Percentiles rank a stretch among this genome's conserved stretches.
These are phyloP conservation scores for Tubosaeta sp. DNA, from an alignment of 768 basidiomycete genomes.

Conservation along the genomic window DNA sequence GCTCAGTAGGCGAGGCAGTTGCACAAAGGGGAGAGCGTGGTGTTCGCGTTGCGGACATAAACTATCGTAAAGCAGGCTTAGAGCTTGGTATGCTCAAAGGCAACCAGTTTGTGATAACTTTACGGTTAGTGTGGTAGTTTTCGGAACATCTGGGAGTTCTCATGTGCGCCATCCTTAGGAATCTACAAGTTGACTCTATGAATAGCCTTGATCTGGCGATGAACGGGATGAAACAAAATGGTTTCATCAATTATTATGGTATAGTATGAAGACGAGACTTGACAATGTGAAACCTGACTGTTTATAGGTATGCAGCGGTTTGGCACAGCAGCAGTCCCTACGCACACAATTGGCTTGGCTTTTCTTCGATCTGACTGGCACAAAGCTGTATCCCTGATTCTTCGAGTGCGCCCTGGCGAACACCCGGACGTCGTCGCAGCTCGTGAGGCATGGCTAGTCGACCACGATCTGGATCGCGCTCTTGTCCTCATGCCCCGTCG, in stretches of 20 bases:
- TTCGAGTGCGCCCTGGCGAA: constrained; percentile 83
- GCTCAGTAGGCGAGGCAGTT: constrained; percentile 53
- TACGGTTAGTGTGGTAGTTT: constrained; percentile 51
- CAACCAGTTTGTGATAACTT: constrained; percentile 91
- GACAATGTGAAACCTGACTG: constrained; percentile 1
- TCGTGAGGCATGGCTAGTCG: constrained; percentile 84
- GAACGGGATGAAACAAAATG: constrained; percentile 71
- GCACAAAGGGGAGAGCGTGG: constrained; percentile 84
- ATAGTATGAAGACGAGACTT: constrained; percentile 8
- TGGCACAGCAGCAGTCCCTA: constrained; percentile 93
- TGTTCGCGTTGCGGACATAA: constrained; percentile 81
- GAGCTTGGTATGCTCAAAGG: constrained; percentile 97
- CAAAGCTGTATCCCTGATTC: constrained; percentile 75
- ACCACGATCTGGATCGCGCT: constrained; percentile 76
- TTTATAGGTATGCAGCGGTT: constrained; percentile 93
- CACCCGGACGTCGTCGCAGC: constrained; percentile 86
- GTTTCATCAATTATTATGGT: constrained; percentile 99
- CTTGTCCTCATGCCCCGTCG: constrained; percentile 83
- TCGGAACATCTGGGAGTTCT: constrained; percentile 13
- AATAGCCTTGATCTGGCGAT: constrained; percentile 73
- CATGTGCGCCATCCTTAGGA: constrained; percentile 44
- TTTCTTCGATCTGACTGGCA: constrained; percentile 90
- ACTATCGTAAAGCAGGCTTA: constrained; percentile 74
- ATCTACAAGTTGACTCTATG: constrained; percentile 73
- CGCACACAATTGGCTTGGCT: constrained; percentile 90